phyloP scores from a whole-genome alignment of 1,284 basidiomycete species.

The Volvariella surrecta region DNA sequence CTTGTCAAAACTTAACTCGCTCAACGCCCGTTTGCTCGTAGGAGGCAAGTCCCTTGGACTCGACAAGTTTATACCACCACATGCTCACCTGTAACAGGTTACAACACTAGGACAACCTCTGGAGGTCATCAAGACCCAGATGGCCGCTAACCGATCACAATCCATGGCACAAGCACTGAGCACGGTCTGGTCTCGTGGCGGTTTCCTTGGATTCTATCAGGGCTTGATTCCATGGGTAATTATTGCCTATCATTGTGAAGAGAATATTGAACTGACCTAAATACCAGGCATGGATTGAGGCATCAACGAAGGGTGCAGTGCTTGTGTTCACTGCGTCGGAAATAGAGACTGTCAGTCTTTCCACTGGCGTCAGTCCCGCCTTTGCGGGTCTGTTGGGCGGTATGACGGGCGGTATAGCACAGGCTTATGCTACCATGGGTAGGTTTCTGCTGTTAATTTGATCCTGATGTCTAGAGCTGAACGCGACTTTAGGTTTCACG shows the following conservation, averaged over 20 bases:
- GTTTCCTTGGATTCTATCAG: conserved; percentile 90
- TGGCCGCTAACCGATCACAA: conserved; percentile 92
- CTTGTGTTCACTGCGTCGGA: conserved; percentile 95
- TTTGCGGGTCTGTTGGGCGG: conserved; percentile 88
- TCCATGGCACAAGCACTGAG: conserved; percentile 83
- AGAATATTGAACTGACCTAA: conserved; percentile 9
- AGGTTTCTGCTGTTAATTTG: conserved; percentile 24
- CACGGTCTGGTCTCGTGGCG: conserved; percentile 90
- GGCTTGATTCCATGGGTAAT: conserved; percentile 95
- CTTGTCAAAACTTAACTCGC: conserved; percentile 3
- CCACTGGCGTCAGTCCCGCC: conserved; percentile 72
- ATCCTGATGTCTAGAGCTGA: conserved; percentile 7
- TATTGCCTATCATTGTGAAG: conserved; percentile 3
- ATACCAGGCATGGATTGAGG: conserved; percentile 95
- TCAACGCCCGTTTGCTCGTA: conserved; percentile 16
- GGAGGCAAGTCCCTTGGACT: conserved; percentile 30
- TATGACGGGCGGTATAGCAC: conserved; percentile 95
- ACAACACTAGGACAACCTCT: conserved; percentile 97
- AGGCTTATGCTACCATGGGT: conserved; percentile 99
- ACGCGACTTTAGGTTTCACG: conserved; percentile 69
- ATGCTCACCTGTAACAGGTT: conserved; percentile 43
- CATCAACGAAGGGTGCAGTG: conserved; percentile 96
- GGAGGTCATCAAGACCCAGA: conserved; percentile 98
- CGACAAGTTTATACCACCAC: background rate
- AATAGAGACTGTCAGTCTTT: conserved; percentile 69